A percentile compares a stretch with the other conserved stretches of the same genome.
Conservation (phyloP, 805 yeast species). For the Huiozyma sinensis region DNA sequence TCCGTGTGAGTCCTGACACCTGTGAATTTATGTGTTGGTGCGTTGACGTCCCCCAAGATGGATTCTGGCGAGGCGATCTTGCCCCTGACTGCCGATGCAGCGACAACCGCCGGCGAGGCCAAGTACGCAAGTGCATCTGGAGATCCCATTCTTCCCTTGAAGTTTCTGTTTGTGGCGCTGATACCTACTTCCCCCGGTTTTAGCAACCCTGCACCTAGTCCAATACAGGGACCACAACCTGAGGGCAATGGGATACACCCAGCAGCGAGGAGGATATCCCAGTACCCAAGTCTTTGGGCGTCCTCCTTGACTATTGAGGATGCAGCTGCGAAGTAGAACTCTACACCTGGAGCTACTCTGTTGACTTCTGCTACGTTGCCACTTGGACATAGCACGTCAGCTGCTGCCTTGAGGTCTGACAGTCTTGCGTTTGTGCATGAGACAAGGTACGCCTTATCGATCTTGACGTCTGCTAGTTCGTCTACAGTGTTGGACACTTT, state of each 20-base stretch:
- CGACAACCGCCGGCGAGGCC: constrained; percentile 96
- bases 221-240: constrained; percentile 99
- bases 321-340: constrained; percentile 96
- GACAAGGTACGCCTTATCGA: constrained; percentile 93
- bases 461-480: constrained; percentile 60
- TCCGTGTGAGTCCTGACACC: constrained; percentile 35
- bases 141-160: constrained; percentile 99
- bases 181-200: constrained; percentile 97
- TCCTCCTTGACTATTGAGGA: constrained; percentile 86
- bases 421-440: constrained; percentile 94
- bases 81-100: constrained; percentile 95
- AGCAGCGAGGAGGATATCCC: constrained; percentile 81
- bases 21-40: constrained; percentile 29
- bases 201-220: constrained; percentile 86
- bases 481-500: constrained; percentile 74
- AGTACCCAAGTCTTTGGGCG: constrained; percentile 84
- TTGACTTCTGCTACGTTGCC: constrained; percentile 28
- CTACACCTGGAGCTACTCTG: constrained; percentile 80
- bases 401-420: constrained; percentile 90
- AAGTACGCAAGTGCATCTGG: constrained; percentile 91
- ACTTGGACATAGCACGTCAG: constrained; percentile 54
- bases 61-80: constrained; percentile 89
- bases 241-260: constrained; percentile 95
- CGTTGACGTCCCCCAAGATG: constrained; percentile 49
- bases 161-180: constrained; percentile 95